Percentiles rank a stretch among this genome's conserved stretches.
Conservation (phyloP, 1,284 basidiomycete genomes). For the Ustilago lituana region DNA sequence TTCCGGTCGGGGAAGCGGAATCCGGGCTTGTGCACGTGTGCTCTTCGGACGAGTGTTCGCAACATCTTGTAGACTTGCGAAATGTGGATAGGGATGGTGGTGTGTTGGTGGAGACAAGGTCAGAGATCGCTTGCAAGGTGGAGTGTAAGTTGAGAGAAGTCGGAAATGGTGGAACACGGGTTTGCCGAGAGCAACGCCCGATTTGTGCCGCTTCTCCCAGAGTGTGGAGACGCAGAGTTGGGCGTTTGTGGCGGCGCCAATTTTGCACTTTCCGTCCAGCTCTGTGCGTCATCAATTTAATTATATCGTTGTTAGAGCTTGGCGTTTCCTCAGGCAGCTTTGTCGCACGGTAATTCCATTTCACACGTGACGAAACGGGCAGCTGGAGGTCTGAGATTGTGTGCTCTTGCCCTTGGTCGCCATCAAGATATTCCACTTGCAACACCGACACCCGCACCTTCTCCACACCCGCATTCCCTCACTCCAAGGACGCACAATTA, state of each 20-base stretch:
- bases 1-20: constrained; percentile 60
- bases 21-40: constrained; percentile 52
- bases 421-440: background rate
- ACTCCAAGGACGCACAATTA: background rate
- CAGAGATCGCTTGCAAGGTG: background rate
- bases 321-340: too few species aligned
- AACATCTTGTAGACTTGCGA: constrained; percentile 48
- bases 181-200: too few species aligned
- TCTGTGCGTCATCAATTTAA: constrained; percentile 10
- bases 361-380: background rate
- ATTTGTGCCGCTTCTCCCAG: constrained; percentile 15
- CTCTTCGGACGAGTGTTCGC: constrained; percentile 49
- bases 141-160: background rate
- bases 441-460: background rate
- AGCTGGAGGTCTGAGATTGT: too few species aligned
- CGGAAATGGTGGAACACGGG: background rate
- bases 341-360: constrained; percentile 3
- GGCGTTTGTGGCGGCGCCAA: too few species aligned
- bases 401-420: too few species aligned
- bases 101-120: background rate
- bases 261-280: background rate
- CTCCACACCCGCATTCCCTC: background rate
- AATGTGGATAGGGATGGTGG: too few species aligned
- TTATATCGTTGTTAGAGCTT: background rate
- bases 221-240: constrained; percentile 23